Percentiles rank a stretch among this genome's conserved stretches.
These are phyloP conservation scores for Phytopythium boreale DNA, from an alignment of 352 stramenopile species.

Conservation along the genomic window DNA sequence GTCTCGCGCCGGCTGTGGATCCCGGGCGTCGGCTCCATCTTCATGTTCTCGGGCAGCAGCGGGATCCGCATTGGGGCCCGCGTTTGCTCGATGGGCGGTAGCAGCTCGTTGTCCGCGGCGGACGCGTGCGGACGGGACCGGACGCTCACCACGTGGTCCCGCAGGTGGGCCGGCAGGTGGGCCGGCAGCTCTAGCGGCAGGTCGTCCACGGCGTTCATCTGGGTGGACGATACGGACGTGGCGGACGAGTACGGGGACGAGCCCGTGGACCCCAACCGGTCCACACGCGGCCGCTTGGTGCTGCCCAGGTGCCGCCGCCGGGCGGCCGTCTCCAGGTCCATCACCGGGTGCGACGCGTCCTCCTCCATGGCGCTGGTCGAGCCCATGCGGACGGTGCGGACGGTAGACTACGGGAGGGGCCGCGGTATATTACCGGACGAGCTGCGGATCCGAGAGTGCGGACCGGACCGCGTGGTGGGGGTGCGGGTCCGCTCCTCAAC, in stretches of 20 bases:
- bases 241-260: slow-evolving; percentile 42
- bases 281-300: slow-evolving; percentile 27
- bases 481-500: no score
- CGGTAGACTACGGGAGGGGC: neutral
- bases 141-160: slow-evolving; percentile 55
- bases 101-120: slow-evolving; percentile 37
- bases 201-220: slow-evolving; percentile 29
- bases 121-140: slow-evolving; percentile 24
- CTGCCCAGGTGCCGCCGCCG: slow-evolving; percentile 24
- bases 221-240: slow-evolving; percentile 25
- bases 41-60: slow-evolving; percentile 57
- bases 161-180: slow-evolving; percentile 53
- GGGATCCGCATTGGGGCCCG: slow-evolving; percentile 55
- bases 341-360: slow-evolving; percentile 33
- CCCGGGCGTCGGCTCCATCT: slow-evolving; percentile 61
- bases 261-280: slow-evolving; percentile 29
- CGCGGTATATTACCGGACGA: no score
- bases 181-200: slow-evolving; percentile 48
- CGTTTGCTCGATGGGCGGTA: slow-evolving; percentile 60
- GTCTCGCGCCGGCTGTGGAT: slow-evolving; percentile 49
- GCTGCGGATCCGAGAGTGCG: neutral
- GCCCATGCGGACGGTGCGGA: slow-evolving; percentile 23
- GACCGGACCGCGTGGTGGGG: no score
- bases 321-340: slow-evolving; percentile 31
- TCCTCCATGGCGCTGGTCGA: slow-evolving; percentile 47